Evolutionary conservation across 2,329 filamentous ascomycete genomes (phyloP), one percentile per base, ranked within the genome.

Genomic region (Colletotrichum sp.): DNA sequence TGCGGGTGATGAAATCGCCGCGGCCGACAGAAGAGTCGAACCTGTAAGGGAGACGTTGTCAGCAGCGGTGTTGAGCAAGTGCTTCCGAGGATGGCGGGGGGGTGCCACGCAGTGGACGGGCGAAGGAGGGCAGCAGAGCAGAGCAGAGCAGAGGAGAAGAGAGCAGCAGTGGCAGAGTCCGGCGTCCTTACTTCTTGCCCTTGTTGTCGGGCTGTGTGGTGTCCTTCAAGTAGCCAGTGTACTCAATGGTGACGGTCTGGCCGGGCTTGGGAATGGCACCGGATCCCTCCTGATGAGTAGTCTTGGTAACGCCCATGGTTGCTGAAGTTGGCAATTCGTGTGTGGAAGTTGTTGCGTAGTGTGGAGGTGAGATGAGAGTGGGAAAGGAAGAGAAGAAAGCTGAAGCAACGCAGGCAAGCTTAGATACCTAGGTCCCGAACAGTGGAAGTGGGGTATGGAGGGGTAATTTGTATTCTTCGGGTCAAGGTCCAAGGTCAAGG

Each of bases 1-100:
- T 98, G 74, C 85, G 83, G 77, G 92, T 94, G 76, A 91, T 87
- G 82, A 98, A 96, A 84, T 95, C 92, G 65, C 92, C 93, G 71
- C 95, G 92, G 76, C 92, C 93, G 78, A 93, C 89, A 21, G 96
- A 98, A 76, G 93, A 94, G 87, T 98, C 97, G 87, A 99, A 98
- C 85, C 96, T 98, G 80, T 48, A 69, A 73, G 21, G 30, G 9
- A 32, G 16, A 36, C 32, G 21, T 13, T 36, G 32, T 63, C 24
- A 63, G 59, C 59, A 38, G n/a, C 36, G 59, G 18, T 7, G 26
- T 38, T 63, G 32, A 38, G 21, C 59, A 38, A 63, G 21, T 32
- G 34, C 26, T 13, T 26, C 43, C 5, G n/a, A 28, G n/a, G 38
- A 26, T 30, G 69, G 62, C 24, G 68, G 67, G 74, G 67, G 76